These are phyloP conservation scores for Phylloporus rhodoxanthus DNA, from an alignment of 768 basidiomycete species.

Conservation along the genomic window DNA sequence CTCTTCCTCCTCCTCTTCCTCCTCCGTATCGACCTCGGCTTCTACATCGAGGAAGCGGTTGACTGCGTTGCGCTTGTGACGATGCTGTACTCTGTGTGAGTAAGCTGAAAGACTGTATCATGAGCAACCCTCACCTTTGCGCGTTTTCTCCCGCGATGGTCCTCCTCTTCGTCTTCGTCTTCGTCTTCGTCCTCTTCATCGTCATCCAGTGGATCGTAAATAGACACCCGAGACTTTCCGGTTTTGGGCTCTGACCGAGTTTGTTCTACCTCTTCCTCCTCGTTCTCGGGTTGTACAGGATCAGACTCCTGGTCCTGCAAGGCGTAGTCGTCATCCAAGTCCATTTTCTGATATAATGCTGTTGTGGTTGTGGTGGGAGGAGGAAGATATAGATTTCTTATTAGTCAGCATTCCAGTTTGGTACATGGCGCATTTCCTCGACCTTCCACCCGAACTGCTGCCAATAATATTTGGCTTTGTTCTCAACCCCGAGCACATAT, in stretches of 20 bases:
- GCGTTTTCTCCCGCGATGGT: conserved; percentile 47
- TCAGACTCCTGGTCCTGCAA: conserved; percentile 28
- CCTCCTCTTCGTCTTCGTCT: conserved; percentile 47
- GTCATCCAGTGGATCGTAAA: conserved; percentile 34
- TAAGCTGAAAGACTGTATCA: conserved; percentile 1
- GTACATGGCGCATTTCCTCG: conserved; percentile 40
- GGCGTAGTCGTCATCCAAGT: conserved; percentile 32
- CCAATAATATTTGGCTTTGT: conserved; percentile 50
- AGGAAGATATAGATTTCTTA: conserved; percentile 10
- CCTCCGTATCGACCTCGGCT: conserved; percentile 94
- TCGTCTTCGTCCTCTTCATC: conserved; percentile 52
- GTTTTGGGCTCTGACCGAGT: conserved; percentile 15
- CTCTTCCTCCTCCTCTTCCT: conserved; percentile 89
- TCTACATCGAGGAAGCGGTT: conserved; percentile 93
- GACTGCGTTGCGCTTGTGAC: conserved; percentile 57
- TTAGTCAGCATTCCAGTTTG: conserved; percentile 20
- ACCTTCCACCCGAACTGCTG: conserved; percentile 64
- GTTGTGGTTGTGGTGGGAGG: conserved; percentile 18
- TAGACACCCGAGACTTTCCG: conserved; percentile 27
- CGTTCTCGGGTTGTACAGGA: conserved; percentile 29
- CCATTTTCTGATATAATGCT: conserved; percentile 26
- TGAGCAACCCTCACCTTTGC: conserved; percentile 44
- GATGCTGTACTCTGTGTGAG: conserved; percentile 38
- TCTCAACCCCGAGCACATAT: conserved; percentile 47
- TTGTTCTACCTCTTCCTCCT: conserved; percentile 34